Base-by-base conservation (phyloP, 2,329 filamentous ascomycete genomes). In the Calonectria montana region DNA sequence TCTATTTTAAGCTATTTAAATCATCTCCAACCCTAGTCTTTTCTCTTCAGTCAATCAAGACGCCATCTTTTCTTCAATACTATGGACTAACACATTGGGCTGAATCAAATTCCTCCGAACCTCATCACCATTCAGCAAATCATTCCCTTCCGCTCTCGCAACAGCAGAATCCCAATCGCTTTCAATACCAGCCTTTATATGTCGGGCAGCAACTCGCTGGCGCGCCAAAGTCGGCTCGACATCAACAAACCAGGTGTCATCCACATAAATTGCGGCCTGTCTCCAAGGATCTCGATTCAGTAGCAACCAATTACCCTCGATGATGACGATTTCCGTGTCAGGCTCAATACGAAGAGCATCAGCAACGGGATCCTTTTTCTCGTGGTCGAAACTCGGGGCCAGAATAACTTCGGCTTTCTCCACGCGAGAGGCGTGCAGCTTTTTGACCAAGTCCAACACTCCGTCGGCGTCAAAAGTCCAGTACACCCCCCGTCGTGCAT, bases 371-470 rank as follows among this genome's bases (percentile, higher is more conserved):
- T 70, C 62, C 6, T 70, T 70, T 43, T 43, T 41, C 7, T 59
- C 62, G 53, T 70, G 67, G 16, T 70, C 67, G 25, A 70, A 70
- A 15, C 62, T 70, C 16, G 67, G 67, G 6, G 67, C 62, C 9
- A 50, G n/a, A 27, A 70, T 65, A 15, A 57, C 35, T 18, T 41
- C 41, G 3, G 41, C 21, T n/a, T 25, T 25, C 12, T 23, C 25
- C 8, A n/a, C 47, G 4, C 50, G 35, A 2, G 50, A 61, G 15
- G 18, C 50, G 23, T 65, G 67, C 21, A 70, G 61, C 8, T 16
- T 35, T 9, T 70, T 65, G 13, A 65, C 41, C 21, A 69, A 41
- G 4, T 50, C 18, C 29, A 61, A 9, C 16, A 70, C 61, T 9
- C 63, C 53, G 7, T 53, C 37, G 10, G 63, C 63, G 21, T 70